These are phyloP conservation scores for Cardamine occulta DNA, from an alignment of 345 rosid genomes.

Conservation along the genomic window DNA sequence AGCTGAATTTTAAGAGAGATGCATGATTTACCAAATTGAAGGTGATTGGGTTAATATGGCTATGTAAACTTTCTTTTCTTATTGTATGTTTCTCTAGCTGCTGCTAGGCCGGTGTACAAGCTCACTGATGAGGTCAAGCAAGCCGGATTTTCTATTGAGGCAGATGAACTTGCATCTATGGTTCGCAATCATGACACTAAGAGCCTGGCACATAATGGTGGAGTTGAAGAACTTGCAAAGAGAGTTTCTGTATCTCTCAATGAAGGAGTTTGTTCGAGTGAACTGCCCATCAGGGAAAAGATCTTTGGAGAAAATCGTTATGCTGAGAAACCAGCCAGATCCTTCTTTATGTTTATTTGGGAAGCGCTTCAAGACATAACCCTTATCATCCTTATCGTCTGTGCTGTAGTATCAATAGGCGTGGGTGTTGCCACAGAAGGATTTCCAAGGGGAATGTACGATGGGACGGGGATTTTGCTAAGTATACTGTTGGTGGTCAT, in stretches of 20 bases:
- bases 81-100: slow-evolving; percentile 54
- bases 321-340: slow-evolving; percentile 63
- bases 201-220: slow-evolving; percentile 55
- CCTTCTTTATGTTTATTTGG: slow-evolving; percentile 54
- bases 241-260: slow-evolving; percentile 54
- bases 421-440: slow-evolving; percentile 77
- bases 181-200: slow-evolving; percentile 63
- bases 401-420: slow-evolving; percentile 68
- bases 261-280: slow-evolving; percentile 55
- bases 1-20: slow-evolving; percentile 23
- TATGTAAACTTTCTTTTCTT: neutral
- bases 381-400: slow-evolving; percentile 52
- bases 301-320: slow-evolving; percentile 59
- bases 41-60: slow-evolving; percentile 13
- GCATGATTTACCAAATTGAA: slow-evolving; percentile 3
- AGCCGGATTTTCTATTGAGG: slow-evolving; percentile 70
- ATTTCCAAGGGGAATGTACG: slow-evolving; percentile 54
- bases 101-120: slow-evolving; percentile 48
- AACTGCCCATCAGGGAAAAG: slow-evolving; percentile 56
- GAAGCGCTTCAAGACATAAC: slow-evolving; percentile 59
- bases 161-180: slow-evolving; percentile 73
- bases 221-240: slow-evolving; percentile 66
- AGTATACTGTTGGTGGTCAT: slow-evolving; percentile 79
- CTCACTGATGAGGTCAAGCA: slow-evolving; percentile 59
- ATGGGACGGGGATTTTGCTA: slow-evolving; percentile 69